Evolutionary conservation across 139 green algal genomes (phyloP).

Genomic region (Astrephomene gubernaculifera): DNA sequence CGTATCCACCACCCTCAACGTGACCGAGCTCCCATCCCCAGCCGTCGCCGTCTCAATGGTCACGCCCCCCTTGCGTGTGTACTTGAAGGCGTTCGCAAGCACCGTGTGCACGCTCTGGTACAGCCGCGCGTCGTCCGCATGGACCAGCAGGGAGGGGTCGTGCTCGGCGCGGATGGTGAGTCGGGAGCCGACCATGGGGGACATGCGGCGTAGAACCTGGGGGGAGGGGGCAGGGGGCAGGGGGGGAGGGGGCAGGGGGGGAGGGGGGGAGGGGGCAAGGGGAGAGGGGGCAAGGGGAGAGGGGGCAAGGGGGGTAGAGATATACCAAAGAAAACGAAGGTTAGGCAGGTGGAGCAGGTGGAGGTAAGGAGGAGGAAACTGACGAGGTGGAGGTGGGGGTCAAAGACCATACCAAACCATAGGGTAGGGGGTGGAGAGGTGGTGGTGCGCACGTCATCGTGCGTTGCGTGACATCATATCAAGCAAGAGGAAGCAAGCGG

Average conservation of each 20-base stretch:
- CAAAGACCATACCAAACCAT: no score
- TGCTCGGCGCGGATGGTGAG: constrained; percentile 32
- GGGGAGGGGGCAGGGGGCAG: not conserved
- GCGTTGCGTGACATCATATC: no score
- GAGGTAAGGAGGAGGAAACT: no score
- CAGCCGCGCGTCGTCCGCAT: constrained; percentile 51
- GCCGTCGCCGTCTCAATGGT: constrained; percentile 28
- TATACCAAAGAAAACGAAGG: no score
- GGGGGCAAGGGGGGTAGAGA: no score
- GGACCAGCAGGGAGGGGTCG: constrained; percentile 13
- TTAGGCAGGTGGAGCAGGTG: no score
- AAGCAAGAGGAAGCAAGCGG: no score
- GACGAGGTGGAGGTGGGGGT: no score
- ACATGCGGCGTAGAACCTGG: constrained; percentile 55
- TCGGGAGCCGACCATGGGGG: constrained; percentile 48
- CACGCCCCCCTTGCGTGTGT: constrained; percentile 56
- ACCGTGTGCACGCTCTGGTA: constrained; percentile 53
- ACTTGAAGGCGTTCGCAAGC: constrained; percentile 64
- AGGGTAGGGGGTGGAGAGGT: no score
- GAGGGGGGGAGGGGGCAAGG: not conserved
- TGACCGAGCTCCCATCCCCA: constrained; percentile 15
- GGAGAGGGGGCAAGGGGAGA: no score
- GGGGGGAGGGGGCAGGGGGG: not conserved
- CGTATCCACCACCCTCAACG: constrained; percentile 24
- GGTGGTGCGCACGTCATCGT: no score